Conservation (phyloP, 23 red algal genomes). For the Gracilaria domingensis region DNA sequence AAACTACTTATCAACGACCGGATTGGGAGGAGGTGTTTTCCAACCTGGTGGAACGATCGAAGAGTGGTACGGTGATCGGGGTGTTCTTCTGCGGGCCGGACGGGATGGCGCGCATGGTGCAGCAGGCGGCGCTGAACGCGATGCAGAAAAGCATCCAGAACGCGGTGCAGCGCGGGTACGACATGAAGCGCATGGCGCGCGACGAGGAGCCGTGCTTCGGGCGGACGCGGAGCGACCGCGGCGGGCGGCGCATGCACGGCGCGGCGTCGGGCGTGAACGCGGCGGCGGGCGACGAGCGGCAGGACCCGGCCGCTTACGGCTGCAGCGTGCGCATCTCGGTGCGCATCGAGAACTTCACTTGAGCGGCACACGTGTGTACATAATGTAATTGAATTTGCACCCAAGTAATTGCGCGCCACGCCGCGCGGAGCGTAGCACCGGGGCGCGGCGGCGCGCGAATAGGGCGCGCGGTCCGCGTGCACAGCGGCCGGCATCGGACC, state of each 20-base stretch:
- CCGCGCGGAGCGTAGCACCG: no score
- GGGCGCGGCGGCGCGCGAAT: no score
- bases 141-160: slow-evolving; percentile 77
- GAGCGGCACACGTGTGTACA: not conserved
- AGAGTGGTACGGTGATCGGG: slow-evolving; percentile 78
- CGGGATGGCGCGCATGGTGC: slow-evolving; percentile 72
- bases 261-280: not conserved
- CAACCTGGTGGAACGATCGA: slow-evolving; percentile 65
- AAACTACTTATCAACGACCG: slow-evolving; percentile 75
- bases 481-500: not conserved
- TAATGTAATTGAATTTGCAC: no score
- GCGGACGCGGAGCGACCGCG: slow-evolving; percentile 31
- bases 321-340: slow-evolving; percentile 69
- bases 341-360: slow-evolving; percentile 72
- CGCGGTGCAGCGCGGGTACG: slow-evolving; percentile 50
- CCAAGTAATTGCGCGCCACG: not conserved
- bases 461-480: not conserved
- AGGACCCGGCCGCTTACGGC: slow-evolving; percentile 53
- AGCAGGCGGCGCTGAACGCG: slow-evolving; percentile 72
- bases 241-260: not conserved
- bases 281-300: not conserved
- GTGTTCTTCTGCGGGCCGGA: slow-evolving; percentile 83
- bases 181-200: slow-evolving; percentile 25
- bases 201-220: slow-evolving; percentile 1
- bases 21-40: slow-evolving; percentile 77